These are phyloP conservation scores for Zoysia pacifica DNA, from an alignment of 176 grass and related monocot species.

Conservation along the genomic window DNA sequence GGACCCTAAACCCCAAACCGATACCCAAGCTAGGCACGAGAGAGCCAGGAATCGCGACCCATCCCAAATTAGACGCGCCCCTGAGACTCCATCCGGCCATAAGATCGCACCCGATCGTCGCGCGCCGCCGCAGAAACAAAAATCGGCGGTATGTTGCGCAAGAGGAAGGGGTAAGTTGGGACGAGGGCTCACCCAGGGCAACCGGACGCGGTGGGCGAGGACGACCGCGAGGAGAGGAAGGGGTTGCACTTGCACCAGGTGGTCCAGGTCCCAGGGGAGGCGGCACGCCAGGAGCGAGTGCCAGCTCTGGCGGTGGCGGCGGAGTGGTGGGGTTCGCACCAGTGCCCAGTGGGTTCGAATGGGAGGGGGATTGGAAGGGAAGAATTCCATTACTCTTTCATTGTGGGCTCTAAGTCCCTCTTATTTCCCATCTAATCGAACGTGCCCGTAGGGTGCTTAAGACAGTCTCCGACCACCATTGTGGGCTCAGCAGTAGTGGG, in stretches of 20 bases:
- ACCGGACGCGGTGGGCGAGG: not conserved
- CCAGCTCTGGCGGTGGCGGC: not conserved
- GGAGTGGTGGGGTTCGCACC: not conserved
- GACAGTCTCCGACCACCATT: no score
- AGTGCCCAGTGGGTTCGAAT: no score
- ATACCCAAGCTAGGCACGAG: not conserved
- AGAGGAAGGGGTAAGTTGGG: not conserved
- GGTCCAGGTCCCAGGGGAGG: not conserved
- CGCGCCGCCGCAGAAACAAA: not conserved
- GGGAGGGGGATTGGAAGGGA: no score
- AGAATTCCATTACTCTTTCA: no score
- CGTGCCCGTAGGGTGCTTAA: no score
- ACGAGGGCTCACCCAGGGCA: not conserved
- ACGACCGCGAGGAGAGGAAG: not conserved
- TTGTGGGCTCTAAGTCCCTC: no score
- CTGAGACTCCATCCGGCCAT: not conserved
- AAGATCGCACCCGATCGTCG: not conserved
- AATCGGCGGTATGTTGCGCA: not conserved
- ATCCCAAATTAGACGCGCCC: not conserved
- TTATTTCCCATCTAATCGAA: no score
- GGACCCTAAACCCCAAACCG: not conserved
- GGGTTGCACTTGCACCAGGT: not conserved
- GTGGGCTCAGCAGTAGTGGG: no score
- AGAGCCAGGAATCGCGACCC: not conserved
- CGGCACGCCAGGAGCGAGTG: not conserved